A percentile compares a stretch with the other conserved stretches of the same genome.
Evolutionary conservation across 768 basidiomycete species (phyloP).

Genomic region (Kwoniella newhampshirensis): DNA sequence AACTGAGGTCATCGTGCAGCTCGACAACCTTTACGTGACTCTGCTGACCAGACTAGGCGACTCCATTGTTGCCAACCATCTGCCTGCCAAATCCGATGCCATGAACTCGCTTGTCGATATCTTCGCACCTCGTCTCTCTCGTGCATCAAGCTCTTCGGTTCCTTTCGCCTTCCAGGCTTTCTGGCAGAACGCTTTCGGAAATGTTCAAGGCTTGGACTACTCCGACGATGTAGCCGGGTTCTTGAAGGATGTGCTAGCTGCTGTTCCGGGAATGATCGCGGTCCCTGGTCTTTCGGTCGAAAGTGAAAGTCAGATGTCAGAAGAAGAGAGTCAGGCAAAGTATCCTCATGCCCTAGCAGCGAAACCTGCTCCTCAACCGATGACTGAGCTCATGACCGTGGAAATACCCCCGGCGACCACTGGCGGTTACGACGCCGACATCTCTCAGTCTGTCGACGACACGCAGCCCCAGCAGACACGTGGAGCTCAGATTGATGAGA

Average conservation of each 20-base stretch:
- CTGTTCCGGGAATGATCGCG: slow-evolving; percentile 39
- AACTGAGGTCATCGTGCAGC: slow-evolving; percentile 15
- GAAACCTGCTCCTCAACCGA: not conserved
- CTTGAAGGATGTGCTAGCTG: slow-evolving; percentile 27
- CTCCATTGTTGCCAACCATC: slow-evolving; percentile 17
- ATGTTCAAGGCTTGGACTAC: slow-evolving; percentile 9
- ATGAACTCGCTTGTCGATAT: slow-evolving; percentile 32
- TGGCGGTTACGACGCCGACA: slow-evolving; percentile 39
- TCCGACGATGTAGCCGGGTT: slow-evolving; percentile 34
- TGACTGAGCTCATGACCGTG: not conserved
- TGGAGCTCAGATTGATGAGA: not conserved
- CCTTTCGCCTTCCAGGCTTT: slow-evolving; percentile 35
- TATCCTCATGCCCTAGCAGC: slow-evolving; percentile 27
- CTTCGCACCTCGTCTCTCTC: slow-evolving; percentile 36
- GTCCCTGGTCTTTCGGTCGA: slow-evolving; percentile 23
- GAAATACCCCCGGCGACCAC: not conserved
- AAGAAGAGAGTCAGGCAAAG: slow-evolving; percentile 33
- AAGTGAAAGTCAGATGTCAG: slow-evolving; percentile 14
- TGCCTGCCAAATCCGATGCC: slow-evolving; percentile 19
- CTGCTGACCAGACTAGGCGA: slow-evolving; percentile 19
- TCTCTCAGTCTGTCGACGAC: slow-evolving; percentile 26
- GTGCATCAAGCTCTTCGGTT: slow-evolving; percentile 22
- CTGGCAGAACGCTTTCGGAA: slow-evolving; percentile 28
- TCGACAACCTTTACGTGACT: slow-evolving; percentile 37
- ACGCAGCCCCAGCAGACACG: slow-evolving; percentile 1